phyloP scores from a whole-genome alignment of 176 grass and related monocot species.

The Zizania latifolia region DNA sequence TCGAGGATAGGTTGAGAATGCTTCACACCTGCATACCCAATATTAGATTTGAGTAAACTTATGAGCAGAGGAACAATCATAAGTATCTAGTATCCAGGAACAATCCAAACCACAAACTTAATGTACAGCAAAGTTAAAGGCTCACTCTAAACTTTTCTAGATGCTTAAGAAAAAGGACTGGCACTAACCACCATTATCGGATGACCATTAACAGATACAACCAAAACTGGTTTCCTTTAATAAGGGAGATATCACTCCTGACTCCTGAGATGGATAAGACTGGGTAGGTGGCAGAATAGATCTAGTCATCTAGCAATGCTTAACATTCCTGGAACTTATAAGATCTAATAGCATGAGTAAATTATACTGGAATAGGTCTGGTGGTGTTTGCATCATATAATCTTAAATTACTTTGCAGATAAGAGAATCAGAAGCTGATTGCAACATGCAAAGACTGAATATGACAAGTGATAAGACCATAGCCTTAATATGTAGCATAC shows the following conservation, averaged over 20 bases:
- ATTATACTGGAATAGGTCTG: constrained; percentile 3
- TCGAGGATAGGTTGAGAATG: constrained; percentile 96
- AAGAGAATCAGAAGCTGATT: constrained; percentile 4
- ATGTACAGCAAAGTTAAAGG: not conserved
- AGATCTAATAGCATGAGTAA: constrained; percentile 6
- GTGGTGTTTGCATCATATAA: constrained; percentile 11
- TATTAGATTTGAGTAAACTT: constrained; percentile 12
- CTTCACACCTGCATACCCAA: constrained; percentile 71
- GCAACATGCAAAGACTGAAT: constrained; percentile 11
- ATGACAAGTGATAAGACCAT: constrained; percentile 28
- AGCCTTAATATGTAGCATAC: not conserved
- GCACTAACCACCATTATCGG: not conserved
- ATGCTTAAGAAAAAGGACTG: not conserved
- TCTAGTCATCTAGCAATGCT: not conserved
- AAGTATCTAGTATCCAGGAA: not conserved
- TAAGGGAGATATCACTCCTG: not conserved
- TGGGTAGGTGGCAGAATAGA: not conserved
- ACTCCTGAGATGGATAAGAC: not conserved
- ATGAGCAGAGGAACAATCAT: not conserved
- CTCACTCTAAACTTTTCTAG: not conserved
- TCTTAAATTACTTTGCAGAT: not conserved
- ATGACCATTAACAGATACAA: constrained; percentile 12
- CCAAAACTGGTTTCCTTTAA: constrained; percentile 1
- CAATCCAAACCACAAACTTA: not conserved
- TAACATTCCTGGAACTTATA: not conserved